Percentiles rank a stretch among this genome's conserved stretches.
These are phyloP conservation scores for Brasenia schreberi DNA, from an alignment of 164 flowering plant genomes.

Conservation along the genomic window DNA sequence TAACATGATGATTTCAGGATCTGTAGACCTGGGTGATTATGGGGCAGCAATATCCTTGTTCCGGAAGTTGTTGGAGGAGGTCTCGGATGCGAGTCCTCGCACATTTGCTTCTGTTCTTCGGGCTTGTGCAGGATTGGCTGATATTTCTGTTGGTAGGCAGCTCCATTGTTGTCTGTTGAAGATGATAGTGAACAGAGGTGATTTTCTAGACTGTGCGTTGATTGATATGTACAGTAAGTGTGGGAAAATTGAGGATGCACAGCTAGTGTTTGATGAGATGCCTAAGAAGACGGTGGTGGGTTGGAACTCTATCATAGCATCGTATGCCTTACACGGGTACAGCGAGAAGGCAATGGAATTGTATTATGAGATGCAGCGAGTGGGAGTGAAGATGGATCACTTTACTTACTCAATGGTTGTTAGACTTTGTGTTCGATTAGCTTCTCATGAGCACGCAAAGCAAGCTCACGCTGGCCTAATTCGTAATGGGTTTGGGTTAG, in stretches of 20 bases:
- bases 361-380: constrained; percentile 46
- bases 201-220: constrained; percentile 38
- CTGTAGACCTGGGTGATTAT: constrained; percentile 34
- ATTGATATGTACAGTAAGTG: constrained; percentile 65
- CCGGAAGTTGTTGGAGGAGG: constrained; percentile 33
- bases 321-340: constrained; percentile 58
- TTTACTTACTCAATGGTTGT: constrained; percentile 45
- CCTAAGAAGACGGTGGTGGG: constrained; percentile 50
- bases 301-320: constrained; percentile 56
- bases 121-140: constrained; percentile 34
- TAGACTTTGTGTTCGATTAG: constrained; percentile 42
- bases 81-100: constrained; percentile 26
- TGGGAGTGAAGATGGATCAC: constrained; percentile 51
- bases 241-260: constrained; percentile 48
- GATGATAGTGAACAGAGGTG: constrained; percentile 24
- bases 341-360: constrained; percentile 42
- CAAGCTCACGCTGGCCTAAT: constrained; percentile 59
- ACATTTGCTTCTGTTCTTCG: constrained; percentile 30
- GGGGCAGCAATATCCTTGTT: constrained; percentile 37
- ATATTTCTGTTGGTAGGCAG: constrained; percentile 28
- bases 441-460: constrained; percentile 47
- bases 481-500: constrained; percentile 43
- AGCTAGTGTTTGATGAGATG: constrained; percentile 42
- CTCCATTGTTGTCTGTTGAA: constrained; percentile 45
- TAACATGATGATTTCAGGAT: constrained; percentile 36